Conservation (phyloP, 495 filamentous ascomycete genomes). For the Penicillium mononematosum region DNA sequence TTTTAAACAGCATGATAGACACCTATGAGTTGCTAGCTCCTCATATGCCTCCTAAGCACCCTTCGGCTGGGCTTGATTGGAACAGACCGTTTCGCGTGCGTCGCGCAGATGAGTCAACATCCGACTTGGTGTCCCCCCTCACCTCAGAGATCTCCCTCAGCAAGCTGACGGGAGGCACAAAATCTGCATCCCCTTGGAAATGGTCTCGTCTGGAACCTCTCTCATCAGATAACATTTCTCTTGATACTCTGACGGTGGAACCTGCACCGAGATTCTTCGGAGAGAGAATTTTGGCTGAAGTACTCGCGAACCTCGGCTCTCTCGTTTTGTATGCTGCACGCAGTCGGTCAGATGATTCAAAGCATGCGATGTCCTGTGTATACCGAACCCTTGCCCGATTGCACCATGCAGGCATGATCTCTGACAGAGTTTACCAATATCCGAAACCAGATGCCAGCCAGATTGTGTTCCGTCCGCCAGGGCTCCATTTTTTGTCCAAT, state of each 20-base stretch:
- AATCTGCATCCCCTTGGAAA: slow-evolving; percentile 1
- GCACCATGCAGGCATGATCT: slow-evolving; percentile 56
- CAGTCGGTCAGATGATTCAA: slow-evolving; percentile 34
- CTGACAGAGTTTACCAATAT: slow-evolving; percentile 59
- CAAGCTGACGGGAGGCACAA: slow-evolving; percentile 25
- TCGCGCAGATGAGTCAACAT: neutral
- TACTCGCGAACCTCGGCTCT: slow-evolving; percentile 46
- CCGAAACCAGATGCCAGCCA: slow-evolving; percentile 31
- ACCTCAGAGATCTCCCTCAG: slow-evolving; percentile 29
- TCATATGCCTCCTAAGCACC: slow-evolving; percentile 19
- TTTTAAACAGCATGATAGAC: slow-evolving; percentile 44
- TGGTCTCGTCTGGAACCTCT: slow-evolving; percentile 5
- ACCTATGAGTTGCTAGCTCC: slow-evolving; percentile 25
- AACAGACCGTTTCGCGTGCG: slow-evolving; percentile 3
- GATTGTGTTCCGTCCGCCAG: slow-evolving; percentile 53
- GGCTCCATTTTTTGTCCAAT: slow-evolving; percentile 54
- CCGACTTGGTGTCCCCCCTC: slow-evolving; percentile 1
- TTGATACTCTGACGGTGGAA: slow-evolving; percentile 29
- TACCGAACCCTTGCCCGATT: slow-evolving; percentile 59
- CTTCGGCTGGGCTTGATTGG: slow-evolving; percentile 30
- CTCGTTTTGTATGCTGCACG: slow-evolving; percentile 56
- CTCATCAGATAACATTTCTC: slow-evolving; percentile 9
- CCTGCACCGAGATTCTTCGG: slow-evolving; percentile 26
- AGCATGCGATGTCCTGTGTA: slow-evolving; percentile 55
- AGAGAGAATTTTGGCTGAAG: slow-evolving; percentile 26